Conservation (phyloP, 2,329 filamentous ascomycete genomes). For the Colletotrichum trifolii region DNA sequence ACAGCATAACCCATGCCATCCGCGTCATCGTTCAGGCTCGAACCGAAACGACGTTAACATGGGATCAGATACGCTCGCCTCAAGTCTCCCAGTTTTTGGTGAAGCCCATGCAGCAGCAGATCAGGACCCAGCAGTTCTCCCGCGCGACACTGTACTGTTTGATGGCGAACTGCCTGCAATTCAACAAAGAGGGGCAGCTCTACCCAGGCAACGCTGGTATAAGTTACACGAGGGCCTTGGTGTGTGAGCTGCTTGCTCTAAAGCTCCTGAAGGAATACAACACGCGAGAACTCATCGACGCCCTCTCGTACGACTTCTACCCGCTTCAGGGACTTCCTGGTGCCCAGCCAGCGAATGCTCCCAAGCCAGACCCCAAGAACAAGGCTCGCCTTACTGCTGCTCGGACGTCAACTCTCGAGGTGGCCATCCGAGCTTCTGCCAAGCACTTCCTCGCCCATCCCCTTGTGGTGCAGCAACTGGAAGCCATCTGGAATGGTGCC, state of each 20-base stretch:
- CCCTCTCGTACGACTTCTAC: constrained; percentile 93
- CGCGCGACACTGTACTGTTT: constrained; percentile 88
- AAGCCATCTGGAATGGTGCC: constrained; percentile 95
- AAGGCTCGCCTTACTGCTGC: constrained; percentile 69
- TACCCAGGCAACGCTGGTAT: constrained; percentile 87
- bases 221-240: constrained; percentile 84
- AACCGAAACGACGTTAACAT: constrained; percentile 91
- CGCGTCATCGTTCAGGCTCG: constrained; percentile 84
- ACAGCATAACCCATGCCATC: constrained; percentile 90
- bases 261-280: constrained; percentile 90
- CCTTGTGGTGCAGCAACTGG: constrained; percentile 91
- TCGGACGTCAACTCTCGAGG: constrained; percentile 89
- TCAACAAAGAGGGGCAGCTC: constrained; percentile 84
- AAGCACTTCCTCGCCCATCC: constrained; percentile 94
- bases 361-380: constrained; percentile 49
- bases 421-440: constrained; percentile 91
- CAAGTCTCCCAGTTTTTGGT: constrained; percentile 96
- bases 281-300: constrained; percentile 91
- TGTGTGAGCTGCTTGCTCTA: constrained; percentile 91
- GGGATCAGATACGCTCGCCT: constrained; percentile 95
- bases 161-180: constrained; percentile 94
- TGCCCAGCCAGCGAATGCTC: constrained; percentile 51
- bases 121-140: constrained; percentile 84
- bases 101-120: constrained; percentile 94
- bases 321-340: constrained; percentile 83